Evolutionary conservation across 1,284 basidiomycete genomes (phyloP), one percentile per base, ranked within the genome.

Genomic region (Rhizoctonia solani): DNA sequence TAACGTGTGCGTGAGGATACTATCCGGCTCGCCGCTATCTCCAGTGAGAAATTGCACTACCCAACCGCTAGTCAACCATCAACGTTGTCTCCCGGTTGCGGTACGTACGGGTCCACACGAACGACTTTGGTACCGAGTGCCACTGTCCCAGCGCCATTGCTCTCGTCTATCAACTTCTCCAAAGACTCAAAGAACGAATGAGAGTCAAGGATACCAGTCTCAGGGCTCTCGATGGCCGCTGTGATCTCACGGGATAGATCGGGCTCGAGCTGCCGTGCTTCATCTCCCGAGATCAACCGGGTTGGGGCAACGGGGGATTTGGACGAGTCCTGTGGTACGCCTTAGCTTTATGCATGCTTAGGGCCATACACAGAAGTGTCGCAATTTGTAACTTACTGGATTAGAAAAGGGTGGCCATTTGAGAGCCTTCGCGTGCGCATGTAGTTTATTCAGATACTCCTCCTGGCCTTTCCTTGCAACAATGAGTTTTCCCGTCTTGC

Each of bases 151-250:
- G 46, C 58, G 16, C 58, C 58, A 1, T 61, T 25, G 23, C 58
- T 61, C 2, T 88, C 88, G 73, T 88, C 90, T 0, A 90, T 92
- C 9, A 97, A 78, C 66, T 92, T 85, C 75, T 93, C 92, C 39
- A 98, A 80, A 69, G 84, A 88, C 71, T 87, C 82, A 85, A 95
- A 92, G 53, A 92, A 79, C 3, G 86, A 77, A 78, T 96, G 94
- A 0, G 91, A 92, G 76, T 95, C 91, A 1, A 99, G 79, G 69
- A 99, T 97, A 0, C 96, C 96, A 0, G 96, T 98, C 72, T 89
- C 85, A 2, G 92, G 88, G 68, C 89, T 93, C 78, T 88, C 87
- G 21, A 99, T 77, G 0, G 94, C 93, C 13, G 82, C 84, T 0
- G 81, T 79, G 61, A 98, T 90, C 47, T 86, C 80, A 1, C 76